Base-by-base conservation (phyloP, 345 rosid species). In the Excoecaria cochinchinensis region DNA sequence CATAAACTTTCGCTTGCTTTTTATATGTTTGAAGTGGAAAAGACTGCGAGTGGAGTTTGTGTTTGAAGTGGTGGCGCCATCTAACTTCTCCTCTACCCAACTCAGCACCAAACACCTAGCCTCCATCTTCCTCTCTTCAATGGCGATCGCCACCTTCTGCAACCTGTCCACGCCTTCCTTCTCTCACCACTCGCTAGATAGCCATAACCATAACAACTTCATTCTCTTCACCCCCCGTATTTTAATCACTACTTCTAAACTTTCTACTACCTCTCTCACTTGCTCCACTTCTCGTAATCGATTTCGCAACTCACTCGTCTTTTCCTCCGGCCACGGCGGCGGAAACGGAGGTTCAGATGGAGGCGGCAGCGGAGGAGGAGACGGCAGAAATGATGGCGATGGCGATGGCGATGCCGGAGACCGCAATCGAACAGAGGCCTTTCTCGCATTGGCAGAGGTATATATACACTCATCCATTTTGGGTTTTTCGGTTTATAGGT, bases 361-460 rank as follows among this genome's bases (percentile, higher is more conserved):
- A 0, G 77, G 83, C 0, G 77, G 78, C 0, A 69, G 78, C 0
- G 80, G 83, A 0, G 85, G 83, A 4, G 84, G 79, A 0, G 78
- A 77, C 0, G 80, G 77, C 1, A 69, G 74, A 11, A 76, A 60
- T 1, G 83, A 70, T 12, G 74, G 40, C 0, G 83, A 70, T 12
- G 76, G 40, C 19, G 84, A 61, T 2, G 85, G 74, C 46, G 86
- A 78, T 47, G 86, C 80, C 12, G 73, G 68, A 52, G 79, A 76
- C 57, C 87, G 83, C 62, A 84, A 89, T 77, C 68, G 82, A 47
- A 58, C 77, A 0, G 93, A 87, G 57, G 86, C 89, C 38, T 66
- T 83, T 42, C 80, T 87, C 19, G 88, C 86, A 13, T 75, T 87
- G 55, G 85, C 85, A 12, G 86, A 82, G 88, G 90, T 87, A 76